phyloP scores from a whole-genome alignment of 2,329 filamentous ascomycete species.

The Fusarium neocosmosporiellum region DNA sequence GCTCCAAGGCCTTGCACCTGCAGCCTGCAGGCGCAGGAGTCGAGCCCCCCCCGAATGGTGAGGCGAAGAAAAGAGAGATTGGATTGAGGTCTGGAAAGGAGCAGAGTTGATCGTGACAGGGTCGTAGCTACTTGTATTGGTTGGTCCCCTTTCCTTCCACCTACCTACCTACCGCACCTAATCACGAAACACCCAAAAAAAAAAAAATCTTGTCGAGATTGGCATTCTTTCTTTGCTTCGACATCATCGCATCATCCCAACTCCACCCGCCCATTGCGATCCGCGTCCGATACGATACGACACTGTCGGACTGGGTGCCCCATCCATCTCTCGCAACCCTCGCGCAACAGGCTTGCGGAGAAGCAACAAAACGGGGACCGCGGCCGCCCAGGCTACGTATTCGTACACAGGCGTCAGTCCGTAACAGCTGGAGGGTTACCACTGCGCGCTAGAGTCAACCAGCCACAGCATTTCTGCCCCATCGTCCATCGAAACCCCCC shows the following conservation, averaged over 20 bases:
- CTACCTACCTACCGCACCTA: not conserved
- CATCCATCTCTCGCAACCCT: slow-evolving; percentile 20
- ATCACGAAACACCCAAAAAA: not conserved
- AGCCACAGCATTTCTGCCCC: slow-evolving; percentile 35
- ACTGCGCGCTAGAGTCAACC: slow-evolving; percentile 20
- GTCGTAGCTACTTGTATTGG: slow-evolving; percentile 7
- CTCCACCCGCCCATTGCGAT: slow-evolving; percentile 39
- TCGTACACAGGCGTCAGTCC: slow-evolving; percentile 19
- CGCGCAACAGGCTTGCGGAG: slow-evolving; percentile 32
- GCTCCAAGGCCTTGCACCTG: slow-evolving; percentile 4
- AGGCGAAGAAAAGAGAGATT: slow-evolving; percentile 20
- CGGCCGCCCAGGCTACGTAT: slow-evolving; percentile 32
- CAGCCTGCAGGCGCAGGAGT: slow-evolving; percentile 14
- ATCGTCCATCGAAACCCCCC: slow-evolving; percentile 4
- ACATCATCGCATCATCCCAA: slow-evolving; percentile 33
- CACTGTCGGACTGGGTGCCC: slow-evolving; percentile 18
- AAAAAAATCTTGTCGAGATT: not conserved
- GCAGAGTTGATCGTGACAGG: not conserved
- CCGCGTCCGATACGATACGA: slow-evolving; percentile 39
- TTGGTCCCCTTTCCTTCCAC: not conserved
- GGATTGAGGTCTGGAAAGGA: slow-evolving; percentile 7
- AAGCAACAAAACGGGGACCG: slow-evolving; percentile 23
- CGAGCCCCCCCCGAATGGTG: slow-evolving; percentile 12
- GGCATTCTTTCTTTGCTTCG: slow-evolving; percentile 1
- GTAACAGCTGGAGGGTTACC: too few species aligned